These are phyloP conservation scores for Rhizopogon vinicolor DNA, from an alignment of 768 basidiomycete species.

Conservation along the genomic window DNA sequence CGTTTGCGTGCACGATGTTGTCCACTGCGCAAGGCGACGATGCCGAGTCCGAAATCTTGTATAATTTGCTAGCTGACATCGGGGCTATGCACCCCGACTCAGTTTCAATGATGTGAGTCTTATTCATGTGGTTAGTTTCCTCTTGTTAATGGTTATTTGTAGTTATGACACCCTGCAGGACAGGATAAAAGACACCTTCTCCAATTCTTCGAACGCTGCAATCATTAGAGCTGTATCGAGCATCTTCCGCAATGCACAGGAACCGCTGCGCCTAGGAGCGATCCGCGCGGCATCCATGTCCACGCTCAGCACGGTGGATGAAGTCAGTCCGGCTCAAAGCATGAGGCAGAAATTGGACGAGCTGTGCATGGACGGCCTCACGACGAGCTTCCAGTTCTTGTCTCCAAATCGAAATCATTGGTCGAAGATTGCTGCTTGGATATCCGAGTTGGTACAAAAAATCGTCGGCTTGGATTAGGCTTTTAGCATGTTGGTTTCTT, in stretches of 20 bases:
- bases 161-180: slow-evolving; percentile 79
- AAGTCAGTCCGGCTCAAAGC: slow-evolving; percentile 35
- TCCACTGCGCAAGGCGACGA: slow-evolving; percentile 75
- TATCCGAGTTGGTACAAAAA: slow-evolving; percentile 54
- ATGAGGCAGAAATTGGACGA: slow-evolving; percentile 60
- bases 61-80: slow-evolving; percentile 69
- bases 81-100: slow-evolving; percentile 65
- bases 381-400: slow-evolving; percentile 69
- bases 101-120: slow-evolving; percentile 65
- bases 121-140: slow-evolving; percentile 1
- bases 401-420: slow-evolving; percentile 49
- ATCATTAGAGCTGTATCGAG: slow-evolving; percentile 72
- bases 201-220: slow-evolving; percentile 63
- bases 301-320: slow-evolving; percentile 62
- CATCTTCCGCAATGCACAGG: slow-evolving; percentile 68
- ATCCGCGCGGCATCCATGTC: slow-evolving; percentile 52
- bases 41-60: slow-evolving; percentile 77
- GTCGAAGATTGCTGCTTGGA: slow-evolving; percentile 70
- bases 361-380: slow-evolving; percentile 68
- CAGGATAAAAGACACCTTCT: slow-evolving; percentile 66
- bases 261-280: slow-evolving; percentile 37
- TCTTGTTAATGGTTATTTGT: slow-evolving; percentile 4
- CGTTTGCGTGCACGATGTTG: slow-evolving; percentile 74
- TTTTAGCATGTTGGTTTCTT: slow-evolving; percentile 2
- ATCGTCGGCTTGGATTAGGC: slow-evolving; percentile 37